Evolutionary conservation across 2,329 filamentous ascomycete genomes (phyloP).

Genomic region (Lasiodiplodia sp.): DNA sequence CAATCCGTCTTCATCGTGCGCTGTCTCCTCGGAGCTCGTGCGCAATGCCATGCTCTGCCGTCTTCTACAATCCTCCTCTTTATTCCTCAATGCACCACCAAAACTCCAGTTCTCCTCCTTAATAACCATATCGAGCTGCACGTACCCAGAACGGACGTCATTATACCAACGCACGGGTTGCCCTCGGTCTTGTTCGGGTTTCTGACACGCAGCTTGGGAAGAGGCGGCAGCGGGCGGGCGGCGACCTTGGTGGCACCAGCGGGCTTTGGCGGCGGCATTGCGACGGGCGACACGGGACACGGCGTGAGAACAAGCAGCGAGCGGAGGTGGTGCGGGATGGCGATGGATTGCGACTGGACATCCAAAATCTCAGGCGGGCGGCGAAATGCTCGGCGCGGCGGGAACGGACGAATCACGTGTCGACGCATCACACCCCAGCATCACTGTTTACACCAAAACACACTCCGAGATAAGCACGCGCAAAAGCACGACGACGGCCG

Average conservation of each 20-base stretch:
- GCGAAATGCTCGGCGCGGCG: constrained; percentile 21
- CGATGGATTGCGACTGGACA: constrained; percentile 19
- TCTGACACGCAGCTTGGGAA: constrained; percentile 69
- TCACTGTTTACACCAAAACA: constrained; percentile 30
- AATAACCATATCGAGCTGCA: constrained; percentile 13
- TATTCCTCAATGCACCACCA: neutral
- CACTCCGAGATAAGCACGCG: neutral
- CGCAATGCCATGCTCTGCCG: neutral
- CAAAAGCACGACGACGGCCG: neutral
- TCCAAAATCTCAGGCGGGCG: constrained; percentile 33
- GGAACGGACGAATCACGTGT: neutral
- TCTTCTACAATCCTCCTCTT: neutral
- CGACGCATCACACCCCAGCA: neutral
- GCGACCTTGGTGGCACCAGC: constrained; percentile 39
- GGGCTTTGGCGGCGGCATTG: constrained; percentile 40
- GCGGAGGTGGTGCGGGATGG: constrained; percentile 10
- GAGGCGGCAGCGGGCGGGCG: constrained; percentile 62
- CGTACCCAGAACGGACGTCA: constrained; percentile 72
- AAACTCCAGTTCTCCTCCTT: neutral
- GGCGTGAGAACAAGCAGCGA: neutral
- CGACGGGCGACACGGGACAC: neutral
- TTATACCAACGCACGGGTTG: constrained; percentile 71
- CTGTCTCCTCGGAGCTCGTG: neutral
- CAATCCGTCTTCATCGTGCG: neutral
- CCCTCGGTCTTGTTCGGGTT: constrained; percentile 67